Evolutionary conservation across 768 basidiomycete species (phyloP).

Genomic region (Pleurotus sapidus): DNA sequence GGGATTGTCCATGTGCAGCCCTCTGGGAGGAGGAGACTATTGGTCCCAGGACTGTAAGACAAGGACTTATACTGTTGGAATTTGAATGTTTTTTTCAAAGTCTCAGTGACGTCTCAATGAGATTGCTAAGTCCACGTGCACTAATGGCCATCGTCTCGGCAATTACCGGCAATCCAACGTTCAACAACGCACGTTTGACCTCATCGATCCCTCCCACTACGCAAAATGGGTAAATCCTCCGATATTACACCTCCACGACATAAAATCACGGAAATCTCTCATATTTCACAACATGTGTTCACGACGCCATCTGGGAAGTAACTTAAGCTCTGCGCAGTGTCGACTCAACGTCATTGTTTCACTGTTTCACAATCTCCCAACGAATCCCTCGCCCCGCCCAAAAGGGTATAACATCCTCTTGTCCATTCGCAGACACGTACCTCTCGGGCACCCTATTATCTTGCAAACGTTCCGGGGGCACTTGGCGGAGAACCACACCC

Average conservation of each 20-base stretch:
- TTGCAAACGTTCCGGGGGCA: slow-evolving; percentile 23
- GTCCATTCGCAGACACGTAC: slow-evolving; percentile 37
- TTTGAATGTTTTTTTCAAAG: not conserved
- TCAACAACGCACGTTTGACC: slow-evolving; percentile 8
- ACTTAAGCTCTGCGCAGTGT: not conserved
- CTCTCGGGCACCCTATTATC: slow-evolving; percentile 39
- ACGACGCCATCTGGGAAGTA: not conserved
- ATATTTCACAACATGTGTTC: not conserved
- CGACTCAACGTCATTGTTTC: no score
- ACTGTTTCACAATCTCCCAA: slow-evolving; percentile 55
- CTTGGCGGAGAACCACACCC: slow-evolving; percentile 42
- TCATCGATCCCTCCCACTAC: slow-evolving; percentile 3
- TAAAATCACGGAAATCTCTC: not conserved
- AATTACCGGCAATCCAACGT: slow-evolving; percentile 9
- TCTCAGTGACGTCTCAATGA: slow-evolving; percentile 2
- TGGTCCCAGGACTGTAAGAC: slow-evolving; percentile 7
- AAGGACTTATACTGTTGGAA: slow-evolving; percentile 3
- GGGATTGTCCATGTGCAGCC: slow-evolving; percentile 4
- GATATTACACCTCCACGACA: not conserved
- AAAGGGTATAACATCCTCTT: slow-evolving; percentile 73
- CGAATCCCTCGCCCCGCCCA: slow-evolving; percentile 79
- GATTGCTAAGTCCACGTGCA: slow-evolving; percentile 8
- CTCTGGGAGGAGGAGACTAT: slow-evolving; percentile 1
- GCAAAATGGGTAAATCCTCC: not conserved
- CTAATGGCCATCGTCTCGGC: not conserved